phyloP scores from a whole-genome alignment of 2,329 filamentous ascomycete genomes.

The Ascochyta lentis region DNA sequence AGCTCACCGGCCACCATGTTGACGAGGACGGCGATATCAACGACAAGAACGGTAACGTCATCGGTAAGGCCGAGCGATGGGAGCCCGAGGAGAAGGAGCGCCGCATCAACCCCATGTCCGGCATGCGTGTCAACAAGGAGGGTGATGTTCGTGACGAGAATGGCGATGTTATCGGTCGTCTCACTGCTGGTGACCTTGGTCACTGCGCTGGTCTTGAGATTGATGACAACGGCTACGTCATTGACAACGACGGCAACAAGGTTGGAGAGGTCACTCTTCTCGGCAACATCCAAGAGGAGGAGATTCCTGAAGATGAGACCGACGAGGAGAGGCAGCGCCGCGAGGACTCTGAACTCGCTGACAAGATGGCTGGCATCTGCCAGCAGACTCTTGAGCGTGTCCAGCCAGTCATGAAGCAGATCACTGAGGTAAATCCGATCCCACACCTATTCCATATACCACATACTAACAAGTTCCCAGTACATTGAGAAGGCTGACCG shows the following conservation, averaged over 20 bases:
- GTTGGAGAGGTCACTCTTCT: constrained; percentile 68
- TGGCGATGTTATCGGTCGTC: constrained; percentile 57
- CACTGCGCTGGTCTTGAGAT: constrained; percentile 61
- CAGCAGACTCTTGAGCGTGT: constrained; percentile 83
- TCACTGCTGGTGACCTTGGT: constrained; percentile 59
- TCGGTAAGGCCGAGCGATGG: constrained; percentile 61
- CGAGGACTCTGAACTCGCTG: constrained; percentile 77
- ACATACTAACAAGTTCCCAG: constrained; percentile 52
- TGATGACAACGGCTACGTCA: constrained; percentile 60
- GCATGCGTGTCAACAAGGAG: constrained; percentile 60
- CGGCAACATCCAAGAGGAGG: constrained; percentile 65
- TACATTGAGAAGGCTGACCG: constrained; percentile 81
- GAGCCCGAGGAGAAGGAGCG: constrained; percentile 62
- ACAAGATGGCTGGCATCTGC: constrained; percentile 75
- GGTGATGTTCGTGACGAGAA: constrained; percentile 60
- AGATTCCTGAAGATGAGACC: constrained; percentile 60
- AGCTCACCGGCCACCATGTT: constrained; percentile 58
- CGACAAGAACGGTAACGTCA: constrained; percentile 61
- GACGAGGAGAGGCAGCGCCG: constrained; percentile 54
- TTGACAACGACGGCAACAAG: constrained; percentile 66
- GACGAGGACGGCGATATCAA: constrained; percentile 61
- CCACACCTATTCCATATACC: neutral
- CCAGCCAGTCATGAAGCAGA: constrained; percentile 84
- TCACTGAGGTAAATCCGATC: constrained; percentile 69
- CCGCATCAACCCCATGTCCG: constrained; percentile 66